Conservation (phyloP, 2,329 filamentous ascomycete genomes). For the Leptodontidium sp. region DNA sequence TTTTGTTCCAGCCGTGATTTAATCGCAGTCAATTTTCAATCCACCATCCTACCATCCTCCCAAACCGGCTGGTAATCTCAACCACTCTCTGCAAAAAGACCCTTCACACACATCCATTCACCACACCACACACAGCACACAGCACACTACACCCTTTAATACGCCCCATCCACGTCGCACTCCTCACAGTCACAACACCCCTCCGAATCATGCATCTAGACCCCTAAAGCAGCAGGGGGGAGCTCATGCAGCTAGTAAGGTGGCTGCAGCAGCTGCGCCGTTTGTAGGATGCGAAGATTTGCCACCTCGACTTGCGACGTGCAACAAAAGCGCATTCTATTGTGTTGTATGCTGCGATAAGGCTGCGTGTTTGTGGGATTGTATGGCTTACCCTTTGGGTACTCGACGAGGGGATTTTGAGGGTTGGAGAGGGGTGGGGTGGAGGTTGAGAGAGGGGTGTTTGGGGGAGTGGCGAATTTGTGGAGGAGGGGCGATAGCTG, state of each 20-base stretch:
- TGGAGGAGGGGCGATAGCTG: not conserved
- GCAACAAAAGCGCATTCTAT: conserved; percentile 6
- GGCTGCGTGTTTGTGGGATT: not conserved
- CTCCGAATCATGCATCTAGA: not conserved
- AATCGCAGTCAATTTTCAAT: too few species aligned
- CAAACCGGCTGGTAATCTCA: too few species aligned
- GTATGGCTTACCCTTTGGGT: too few species aligned
- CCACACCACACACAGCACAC: too few species aligned
- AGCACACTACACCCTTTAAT: too few species aligned
- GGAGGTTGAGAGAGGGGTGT: not conserved
- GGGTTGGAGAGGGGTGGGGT: too few species aligned
- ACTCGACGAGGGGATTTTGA: not conserved
- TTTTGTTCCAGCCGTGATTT: too few species aligned
- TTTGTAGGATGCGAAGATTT: conserved; percentile 2
- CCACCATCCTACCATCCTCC: too few species aligned
- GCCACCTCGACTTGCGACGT: conserved; percentile 10
- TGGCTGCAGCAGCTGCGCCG: conserved; percentile 15
- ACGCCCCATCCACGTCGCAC: too few species aligned
- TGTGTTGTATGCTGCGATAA: not conserved
- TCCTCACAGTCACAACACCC: too few species aligned
- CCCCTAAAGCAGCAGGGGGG: conserved; percentile 1
- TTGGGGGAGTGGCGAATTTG: not conserved
- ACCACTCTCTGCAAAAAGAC: too few species aligned
- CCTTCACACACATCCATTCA: too few species aligned
- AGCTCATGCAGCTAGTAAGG: conserved; percentile 9